A percentile compares a stretch with the other conserved stretches of the same genome.
These are phyloP conservation scores for Lepidium africanum DNA, from an alignment of 345 rosid genomes.

Conservation along the genomic window DNA sequence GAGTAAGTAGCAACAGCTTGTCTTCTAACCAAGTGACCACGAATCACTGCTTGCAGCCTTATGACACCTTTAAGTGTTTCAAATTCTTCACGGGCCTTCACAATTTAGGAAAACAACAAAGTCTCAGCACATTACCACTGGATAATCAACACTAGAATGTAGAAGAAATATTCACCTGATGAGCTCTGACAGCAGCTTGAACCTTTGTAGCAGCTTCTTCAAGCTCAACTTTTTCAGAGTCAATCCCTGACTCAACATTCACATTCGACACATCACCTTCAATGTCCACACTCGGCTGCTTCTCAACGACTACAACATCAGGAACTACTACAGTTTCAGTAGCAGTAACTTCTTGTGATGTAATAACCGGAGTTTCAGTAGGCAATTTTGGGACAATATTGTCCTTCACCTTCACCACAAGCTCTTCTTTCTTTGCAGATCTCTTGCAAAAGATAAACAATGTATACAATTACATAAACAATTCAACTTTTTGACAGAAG, in stretches of 20 bases:
- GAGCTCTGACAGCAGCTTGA: conserved; percentile 72
- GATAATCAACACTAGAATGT: neutral
- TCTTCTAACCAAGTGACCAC: conserved; percentile 78
- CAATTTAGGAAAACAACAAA: neutral
- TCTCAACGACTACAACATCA: conserved; percentile 19
- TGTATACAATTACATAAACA: conserved; percentile 4
- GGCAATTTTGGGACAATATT: conserved; percentile 28
- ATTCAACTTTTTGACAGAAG: neutral
- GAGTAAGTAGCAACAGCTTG: conserved; percentile 74
- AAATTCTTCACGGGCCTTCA: conserved; percentile 59
- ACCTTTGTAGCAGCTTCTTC: conserved; percentile 57
- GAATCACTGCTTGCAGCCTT: conserved; percentile 65
- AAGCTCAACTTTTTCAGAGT: conserved; percentile 34
- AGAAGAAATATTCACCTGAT: conserved; percentile 41
- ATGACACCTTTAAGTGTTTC: conserved; percentile 47
- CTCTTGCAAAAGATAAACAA: conserved; percentile 33
- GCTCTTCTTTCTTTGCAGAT: conserved; percentile 43
- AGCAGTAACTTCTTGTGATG: conserved; percentile 26
- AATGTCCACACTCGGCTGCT: conserved; percentile 24
- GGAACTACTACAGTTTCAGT: conserved; percentile 23
- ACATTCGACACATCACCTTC: neutral
- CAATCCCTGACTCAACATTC: conserved; percentile 31
- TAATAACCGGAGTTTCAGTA: conserved; percentile 19
- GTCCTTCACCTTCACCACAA: conserved; percentile 36
- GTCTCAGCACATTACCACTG: neutral